Evolutionary conservation across 768 basidiomycete species (phyloP), one percentile per base, ranked within the genome.

Genomic region (Tulasnella sp.): DNA sequence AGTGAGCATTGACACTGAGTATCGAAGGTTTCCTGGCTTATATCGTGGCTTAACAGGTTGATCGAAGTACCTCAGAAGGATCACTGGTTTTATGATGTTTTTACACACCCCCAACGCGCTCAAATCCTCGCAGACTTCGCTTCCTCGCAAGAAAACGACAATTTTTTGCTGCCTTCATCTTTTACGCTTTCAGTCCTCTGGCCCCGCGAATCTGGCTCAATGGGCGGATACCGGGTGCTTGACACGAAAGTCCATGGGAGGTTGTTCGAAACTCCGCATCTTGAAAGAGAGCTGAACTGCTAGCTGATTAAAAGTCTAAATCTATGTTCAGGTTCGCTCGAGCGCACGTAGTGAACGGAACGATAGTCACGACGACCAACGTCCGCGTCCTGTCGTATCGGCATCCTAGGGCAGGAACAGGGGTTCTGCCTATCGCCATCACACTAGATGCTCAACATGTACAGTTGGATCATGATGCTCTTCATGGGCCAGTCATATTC

Each of bases 1-100:
- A 70, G 85, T 84, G 59, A 25, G 79, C 68, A 2, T 9, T 15
- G 11, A 49, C 41, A 42, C 34, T 44, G 17, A 19, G n/a, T 43
- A 43, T 24, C 7, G 49, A 8, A 30, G 7, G 49, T 38, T 38
- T 38, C 15, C 34, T 38, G 34, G 34, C 27, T 24, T 4, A 51
- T 12, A 41, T 50, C 12, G 17, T 27, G 21, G 31, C 19, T 17
- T 46, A 1, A 12, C 24, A 62, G 60, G 38, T 49, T 62, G 3
- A 4, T 34, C 4, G 60, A 59, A 38, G 41, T 62, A 2, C 56
- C 58, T n/a, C 59, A 44, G 31, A 49, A 42, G 48, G 42, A 61
- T 21, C 61, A 62, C 29, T 62, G 61, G 61, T 62, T 59, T 59
- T 59, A 60, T 38, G 58, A 59, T 17, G 31, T 44, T 8, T 45